A percentile compares a stretch with the other conserved stretches of the same genome.
phyloP scores from a whole-genome alignment of 1,139 yeast genomes.

The Scheffersomyces segobiensis region DNA sequence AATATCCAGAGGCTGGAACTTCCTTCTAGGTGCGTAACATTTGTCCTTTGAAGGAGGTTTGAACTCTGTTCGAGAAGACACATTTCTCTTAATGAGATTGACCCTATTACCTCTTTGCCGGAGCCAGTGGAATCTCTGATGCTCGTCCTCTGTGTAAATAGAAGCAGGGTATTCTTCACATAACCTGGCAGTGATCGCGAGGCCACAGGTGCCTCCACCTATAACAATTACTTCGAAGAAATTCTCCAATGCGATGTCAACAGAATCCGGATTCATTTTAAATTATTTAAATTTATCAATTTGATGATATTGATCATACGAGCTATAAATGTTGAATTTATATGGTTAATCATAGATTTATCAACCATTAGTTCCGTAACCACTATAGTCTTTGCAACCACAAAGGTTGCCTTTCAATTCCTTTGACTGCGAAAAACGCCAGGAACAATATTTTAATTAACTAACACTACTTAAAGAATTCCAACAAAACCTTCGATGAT shows the following conservation, averaged over 20 bases:
- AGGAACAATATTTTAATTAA: neutral
- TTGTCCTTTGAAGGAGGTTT: conserved; percentile 13
- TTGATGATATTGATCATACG: neutral
- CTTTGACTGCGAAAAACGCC: neutral
- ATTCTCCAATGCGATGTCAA: conserved; percentile 17
- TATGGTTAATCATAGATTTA: neutral
- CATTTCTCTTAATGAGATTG: conserved; percentile 21
- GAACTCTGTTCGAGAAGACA: conserved; percentile 16
- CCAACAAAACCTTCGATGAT: conserved; percentile 54
- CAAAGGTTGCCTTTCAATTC: conserved; percentile 5
- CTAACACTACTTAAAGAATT: neutral
- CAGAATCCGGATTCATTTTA: neutral
- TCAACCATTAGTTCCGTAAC: conserved; percentile 10
- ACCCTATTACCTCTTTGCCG: conserved; percentile 30
- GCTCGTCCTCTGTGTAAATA: conserved; percentile 43
- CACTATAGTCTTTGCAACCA: conserved; percentile 7
- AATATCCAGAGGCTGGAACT: conserved; percentile 25
- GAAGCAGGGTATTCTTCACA: conserved; percentile 42
- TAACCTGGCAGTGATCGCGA: conserved; percentile 36
- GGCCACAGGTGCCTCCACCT: conserved; percentile 46
- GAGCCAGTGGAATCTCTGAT: conserved; percentile 44
- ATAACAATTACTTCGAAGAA: conserved; percentile 34
- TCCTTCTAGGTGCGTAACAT: conserved; percentile 15
- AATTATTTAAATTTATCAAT: neutral
- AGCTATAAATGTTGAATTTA: neutral